Base-by-base conservation (phyloP, 2,329 filamentous ascomycete species). In the Teratosphaeria zuluensis region DNA sequence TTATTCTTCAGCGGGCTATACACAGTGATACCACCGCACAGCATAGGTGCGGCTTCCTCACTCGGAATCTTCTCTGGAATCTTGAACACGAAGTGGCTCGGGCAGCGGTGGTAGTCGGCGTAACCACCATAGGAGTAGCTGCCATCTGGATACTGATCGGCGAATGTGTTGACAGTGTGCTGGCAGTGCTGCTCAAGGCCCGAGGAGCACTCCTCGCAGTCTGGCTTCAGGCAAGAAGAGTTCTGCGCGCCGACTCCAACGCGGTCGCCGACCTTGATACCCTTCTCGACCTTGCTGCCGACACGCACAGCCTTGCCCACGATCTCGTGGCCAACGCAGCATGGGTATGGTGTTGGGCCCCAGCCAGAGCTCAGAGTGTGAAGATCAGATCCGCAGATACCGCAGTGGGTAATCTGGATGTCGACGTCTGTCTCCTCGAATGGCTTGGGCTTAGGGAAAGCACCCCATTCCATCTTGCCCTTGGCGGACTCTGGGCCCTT, bases 21-120 rank as follows among this genome's bases (percentile, higher is more conserved):
- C 0, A 86, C 81, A 0, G 89, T 94, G 56, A 92, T 80, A 1
- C 90, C 89, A 1, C 84, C 89, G 68, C 89, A 92, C 31, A 92
- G 78, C 77, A 94, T 84, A 1, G 89, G 88, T 1, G 88, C 82
- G 1, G 81, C 82, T 59, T 79, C 75, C 9, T 76, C 77, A 32
- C 74, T 78, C 1, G 72, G 66, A 31, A 85, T 62, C 0, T 61
- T 68, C 14, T 79, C 76, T 0, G 83, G 83, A 59, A 85, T 84
- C 66, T 75, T 78, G 66, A 84, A 74, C 0, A 78, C 79, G 63
- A 89, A 91, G 64, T 82, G 80, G 4, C 56, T 61, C 8, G 64
- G 63, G 11, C 62, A 61, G 21, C 84, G 78, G 68, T 79, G 79
- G 61, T 81, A 78, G 56, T 77, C 73, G 6, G 81, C 80, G 63